phyloP scores from a whole-genome alignment of 2,329 filamentous ascomycete species.

The Aspergillus sp. region DNA sequence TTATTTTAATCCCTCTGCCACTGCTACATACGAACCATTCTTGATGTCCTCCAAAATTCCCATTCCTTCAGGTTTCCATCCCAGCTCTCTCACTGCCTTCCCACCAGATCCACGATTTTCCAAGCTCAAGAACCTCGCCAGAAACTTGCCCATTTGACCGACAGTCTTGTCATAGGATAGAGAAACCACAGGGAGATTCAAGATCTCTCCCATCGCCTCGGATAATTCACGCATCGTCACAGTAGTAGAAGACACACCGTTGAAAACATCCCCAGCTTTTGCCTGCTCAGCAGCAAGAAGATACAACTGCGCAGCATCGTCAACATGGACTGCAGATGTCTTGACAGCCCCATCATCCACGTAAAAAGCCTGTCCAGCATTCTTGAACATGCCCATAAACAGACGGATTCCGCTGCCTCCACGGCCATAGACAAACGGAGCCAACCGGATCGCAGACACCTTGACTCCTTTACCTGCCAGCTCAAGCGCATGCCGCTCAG shows the following conservation, averaged over 20 bases:
- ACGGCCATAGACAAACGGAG: no score
- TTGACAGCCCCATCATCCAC: constrained; percentile 34
- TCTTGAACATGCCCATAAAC: constrained; percentile 24
- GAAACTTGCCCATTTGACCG: constrained; percentile 25
- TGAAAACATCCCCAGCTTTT: constrained; percentile 27
- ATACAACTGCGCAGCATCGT: constrained; percentile 35
- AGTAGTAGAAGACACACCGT: constrained; percentile 33
- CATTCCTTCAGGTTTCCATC: constrained; percentile 26
- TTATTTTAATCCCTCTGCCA: constrained; percentile 8
- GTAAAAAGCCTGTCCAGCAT: constrained; percentile 27
- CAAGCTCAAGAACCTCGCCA: constrained; percentile 14
- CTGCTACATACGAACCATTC: constrained; percentile 15
- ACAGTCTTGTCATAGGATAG: constrained; percentile 23
- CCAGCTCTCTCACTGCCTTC: constrained; percentile 31
- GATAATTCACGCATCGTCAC: constrained; percentile 33
- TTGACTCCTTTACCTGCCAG: no score
- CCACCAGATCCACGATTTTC: constrained; percentile 32
- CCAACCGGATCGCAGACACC: no score
- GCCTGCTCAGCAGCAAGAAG: constrained; percentile 37
- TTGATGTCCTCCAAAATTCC: constrained; percentile 26
- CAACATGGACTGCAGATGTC: constrained; percentile 25
- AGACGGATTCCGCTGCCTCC: background rate
- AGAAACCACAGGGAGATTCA: constrained; percentile 27
- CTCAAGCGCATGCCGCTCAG: no score
- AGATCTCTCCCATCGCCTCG: constrained; percentile 26